These are phyloP conservation scores for Trypanosoma cruzi DNA, from an alignment of 208 protist species.

Conservation along the genomic window DNA sequence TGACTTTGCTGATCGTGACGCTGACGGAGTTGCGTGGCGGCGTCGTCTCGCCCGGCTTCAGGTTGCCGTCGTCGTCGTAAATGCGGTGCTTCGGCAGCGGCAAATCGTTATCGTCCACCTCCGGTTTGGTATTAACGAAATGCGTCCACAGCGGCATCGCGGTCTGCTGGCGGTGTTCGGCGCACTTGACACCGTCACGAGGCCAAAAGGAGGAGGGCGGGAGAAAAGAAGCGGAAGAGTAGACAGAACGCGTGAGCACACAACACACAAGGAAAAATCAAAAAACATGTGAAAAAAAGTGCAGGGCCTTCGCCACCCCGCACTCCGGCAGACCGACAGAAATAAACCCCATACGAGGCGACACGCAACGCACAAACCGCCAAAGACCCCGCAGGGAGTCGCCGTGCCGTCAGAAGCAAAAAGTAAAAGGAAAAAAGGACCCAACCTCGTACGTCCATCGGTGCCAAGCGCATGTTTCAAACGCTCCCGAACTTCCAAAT, in stretches of 20 bases:
- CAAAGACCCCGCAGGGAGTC: too few relatives aligned
- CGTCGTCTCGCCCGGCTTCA: slow-evolving; percentile 35
- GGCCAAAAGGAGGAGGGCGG: neutral
- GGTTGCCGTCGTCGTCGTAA: slow-evolving; percentile 74
- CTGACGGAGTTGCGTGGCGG: slow-evolving; percentile 2
- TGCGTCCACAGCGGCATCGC: slow-evolving; percentile 80
- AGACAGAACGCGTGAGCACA: neutral
- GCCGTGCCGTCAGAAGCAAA: too few relatives aligned
- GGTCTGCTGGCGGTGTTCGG: neutral
- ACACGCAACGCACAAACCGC: too few relatives aligned
- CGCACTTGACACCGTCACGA: neutral
- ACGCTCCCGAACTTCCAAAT: slow-evolving; percentile 76
- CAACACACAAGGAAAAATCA: slow-evolving; percentile 1
- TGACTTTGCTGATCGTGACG: slow-evolving; percentile 1
- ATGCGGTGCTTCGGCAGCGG: slow-evolving; percentile 83
- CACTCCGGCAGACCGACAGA: too few relatives aligned
- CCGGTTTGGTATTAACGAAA: slow-evolving; percentile 58
- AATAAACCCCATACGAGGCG: too few relatives aligned
- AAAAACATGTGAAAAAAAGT: too few relatives aligned
- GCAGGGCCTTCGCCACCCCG: too few relatives aligned
- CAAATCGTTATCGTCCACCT: slow-evolving; percentile 87
- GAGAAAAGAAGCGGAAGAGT: neutral
- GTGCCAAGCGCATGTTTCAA: slow-evolving; percentile 87
- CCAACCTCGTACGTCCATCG: too few relatives aligned
- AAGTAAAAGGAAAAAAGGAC: too few relatives aligned